A percentile compares a stretch with the other conserved stretches of the same genome.
These are phyloP conservation scores for Eutreptiella sp. DNA, from an alignment of 208 protist species.

Conservation along the genomic window DNA sequence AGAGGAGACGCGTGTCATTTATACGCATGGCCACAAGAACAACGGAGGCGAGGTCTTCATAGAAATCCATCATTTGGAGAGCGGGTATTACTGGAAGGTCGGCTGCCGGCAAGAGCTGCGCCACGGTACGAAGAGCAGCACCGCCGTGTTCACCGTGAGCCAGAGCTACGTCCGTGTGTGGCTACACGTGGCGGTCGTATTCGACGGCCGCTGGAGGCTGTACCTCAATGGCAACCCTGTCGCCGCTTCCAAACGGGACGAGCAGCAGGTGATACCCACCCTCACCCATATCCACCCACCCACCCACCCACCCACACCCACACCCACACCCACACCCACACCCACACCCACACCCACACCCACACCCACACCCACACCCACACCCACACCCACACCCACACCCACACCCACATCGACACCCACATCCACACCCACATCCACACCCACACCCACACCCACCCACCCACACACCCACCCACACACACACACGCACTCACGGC, in stretches of 20 bases:
- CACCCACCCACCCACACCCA: too few relatives aligned
- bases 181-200: constrained; percentile 67
- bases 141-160: neutral
- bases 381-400: too few relatives aligned
- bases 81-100: constrained; percentile 61
- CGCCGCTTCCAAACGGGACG: constrained; percentile 48
- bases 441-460: too few relatives aligned
- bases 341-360: too few relatives aligned
- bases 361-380: too few relatives aligned
- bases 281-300: too few relatives aligned
- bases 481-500: too few relatives aligned
- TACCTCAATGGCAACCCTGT: constrained; percentile 67
- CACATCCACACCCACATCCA: too few relatives aligned
- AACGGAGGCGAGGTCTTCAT: constrained; percentile 78
- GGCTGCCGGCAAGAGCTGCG: constrained; percentile 70
- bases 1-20: constrained; percentile 53
- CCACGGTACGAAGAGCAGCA: constrained; percentile 5
- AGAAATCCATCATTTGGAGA: constrained; percentile 63
- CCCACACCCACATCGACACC: too few relatives aligned
- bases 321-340: too few relatives aligned
- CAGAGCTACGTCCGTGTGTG: constrained; percentile 55
- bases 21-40: constrained; percentile 73
- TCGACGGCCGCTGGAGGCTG: constrained; percentile 72
- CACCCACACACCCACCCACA: too few relatives aligned
- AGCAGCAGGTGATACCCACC: constrained; percentile 46